Evolutionary conservation across 2,329 filamentous ascomycete genomes (phyloP).

Genomic region (Aspergillus japonicus): DNA sequence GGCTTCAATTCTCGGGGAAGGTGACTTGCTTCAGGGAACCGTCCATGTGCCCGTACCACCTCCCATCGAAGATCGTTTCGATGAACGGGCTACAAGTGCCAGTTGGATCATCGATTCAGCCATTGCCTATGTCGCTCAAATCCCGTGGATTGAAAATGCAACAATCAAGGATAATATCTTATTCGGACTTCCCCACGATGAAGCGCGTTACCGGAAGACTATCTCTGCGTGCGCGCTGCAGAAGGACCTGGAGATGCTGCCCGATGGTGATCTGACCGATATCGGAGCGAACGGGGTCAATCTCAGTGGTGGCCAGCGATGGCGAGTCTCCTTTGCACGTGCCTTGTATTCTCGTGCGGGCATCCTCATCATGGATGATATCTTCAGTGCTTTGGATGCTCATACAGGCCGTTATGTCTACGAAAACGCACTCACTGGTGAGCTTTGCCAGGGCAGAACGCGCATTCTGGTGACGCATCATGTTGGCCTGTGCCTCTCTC

Average conservation of each 20-base stretch:
- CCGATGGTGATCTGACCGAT: conserved; percentile 72
- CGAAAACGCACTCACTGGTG: conserved; percentile 69
- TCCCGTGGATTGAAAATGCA: conserved; percentile 79
- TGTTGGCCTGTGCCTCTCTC: not conserved
- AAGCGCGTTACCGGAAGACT: conserved; percentile 65
- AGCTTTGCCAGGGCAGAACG: conserved; percentile 67
- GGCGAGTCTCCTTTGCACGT: conserved; percentile 73
- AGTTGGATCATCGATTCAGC: conserved; percentile 69
- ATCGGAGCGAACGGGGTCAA: conserved; percentile 64
- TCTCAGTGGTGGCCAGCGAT: conserved; percentile 71
- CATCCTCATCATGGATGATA: conserved; percentile 73
- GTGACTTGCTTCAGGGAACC: conserved; percentile 63
- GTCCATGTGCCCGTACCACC: conserved; percentile 59
- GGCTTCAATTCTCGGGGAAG: conserved; percentile 70
- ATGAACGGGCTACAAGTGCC: conserved; percentile 43
- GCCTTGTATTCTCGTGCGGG: conserved; percentile 74
- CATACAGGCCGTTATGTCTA: conserved; percentile 75
- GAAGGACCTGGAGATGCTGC: conserved; percentile 71
- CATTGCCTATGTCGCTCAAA: conserved; percentile 72
- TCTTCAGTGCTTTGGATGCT: conserved; percentile 74
- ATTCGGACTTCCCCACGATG: conserved; percentile 68
- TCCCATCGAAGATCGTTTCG: conserved; percentile 51
- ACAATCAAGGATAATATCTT: conserved; percentile 74
- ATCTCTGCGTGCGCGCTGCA: conserved; percentile 68
- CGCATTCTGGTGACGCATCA: conserved; percentile 74